A percentile compares a stretch with the other conserved stretches of the same genome.
These are phyloP conservation scores for Colletotrichum sp. DNA, from an alignment of 2,329 filamentous ascomycete genomes.

Conservation along the genomic window DNA sequence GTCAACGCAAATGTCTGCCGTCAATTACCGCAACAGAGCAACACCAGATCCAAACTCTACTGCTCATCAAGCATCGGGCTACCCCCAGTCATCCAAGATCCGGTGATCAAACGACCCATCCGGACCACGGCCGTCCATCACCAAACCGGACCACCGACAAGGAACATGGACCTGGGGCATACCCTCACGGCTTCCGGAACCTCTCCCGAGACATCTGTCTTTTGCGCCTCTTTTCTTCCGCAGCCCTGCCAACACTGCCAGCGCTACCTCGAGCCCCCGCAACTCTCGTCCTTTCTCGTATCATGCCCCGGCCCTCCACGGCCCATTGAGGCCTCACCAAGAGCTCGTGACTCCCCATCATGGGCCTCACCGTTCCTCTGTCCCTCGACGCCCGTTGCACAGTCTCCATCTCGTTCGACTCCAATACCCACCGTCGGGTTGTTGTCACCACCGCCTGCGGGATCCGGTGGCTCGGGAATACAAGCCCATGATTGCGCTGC, in stretches of 20 bases:
- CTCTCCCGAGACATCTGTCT: neutral
- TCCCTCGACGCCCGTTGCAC: neutral
- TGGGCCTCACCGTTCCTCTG: neutral
- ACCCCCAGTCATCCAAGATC: conserved; percentile 1
- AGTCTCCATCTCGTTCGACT: neutral
- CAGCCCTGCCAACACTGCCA: neutral
- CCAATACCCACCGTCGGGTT: neutral
- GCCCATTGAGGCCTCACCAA: neutral
- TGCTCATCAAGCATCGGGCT: neutral
- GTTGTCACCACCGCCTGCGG: conserved; percentile 9
- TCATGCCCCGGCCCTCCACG: neutral
- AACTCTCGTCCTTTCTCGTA: neutral
- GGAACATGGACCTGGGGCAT: neutral
- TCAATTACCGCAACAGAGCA: neutral
- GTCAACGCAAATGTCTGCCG: neutral
- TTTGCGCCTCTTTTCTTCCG: neutral
- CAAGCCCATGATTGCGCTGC: conserved; percentile 15
- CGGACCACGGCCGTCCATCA: neutral
- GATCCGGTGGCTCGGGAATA: conserved; percentile 20
- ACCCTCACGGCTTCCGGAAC: conserved; percentile 2
- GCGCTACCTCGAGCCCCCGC: neutral
- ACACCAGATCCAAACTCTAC: neutral
- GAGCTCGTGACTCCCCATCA: neutral
- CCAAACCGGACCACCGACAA: neutral
- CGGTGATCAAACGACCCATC: neutral